Conservation (phyloP, 495 filamentous ascomycete species). For the Barbatosphaeria neglecta region DNA sequence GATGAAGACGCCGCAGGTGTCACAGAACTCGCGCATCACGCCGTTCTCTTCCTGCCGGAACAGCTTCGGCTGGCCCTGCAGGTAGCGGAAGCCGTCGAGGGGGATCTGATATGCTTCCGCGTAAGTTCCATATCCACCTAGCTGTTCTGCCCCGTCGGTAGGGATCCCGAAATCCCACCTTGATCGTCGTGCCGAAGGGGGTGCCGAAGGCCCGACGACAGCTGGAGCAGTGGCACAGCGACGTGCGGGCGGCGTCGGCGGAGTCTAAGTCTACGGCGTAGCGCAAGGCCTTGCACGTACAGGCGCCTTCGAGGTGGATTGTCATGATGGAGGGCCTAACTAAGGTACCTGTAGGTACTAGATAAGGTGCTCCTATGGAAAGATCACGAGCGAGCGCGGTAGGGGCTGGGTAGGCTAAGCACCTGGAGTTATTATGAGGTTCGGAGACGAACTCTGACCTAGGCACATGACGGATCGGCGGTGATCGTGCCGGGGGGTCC, state of each 20-base stretch:
- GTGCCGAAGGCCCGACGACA: slow-evolving; percentile 54
- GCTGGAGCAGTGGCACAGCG: slow-evolving; percentile 53
- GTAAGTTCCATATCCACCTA: too few relatives aligned
- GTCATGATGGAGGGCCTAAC: slow-evolving; percentile 2
- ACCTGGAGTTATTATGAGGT: too few relatives aligned
- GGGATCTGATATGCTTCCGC: background rate
- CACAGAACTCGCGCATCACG: slow-evolving; percentile 47
- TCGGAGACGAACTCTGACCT: too few relatives aligned
- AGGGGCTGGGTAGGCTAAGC: too few relatives aligned
- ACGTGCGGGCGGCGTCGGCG: slow-evolving; percentile 40
- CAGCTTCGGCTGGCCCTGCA: slow-evolving; percentile 8
- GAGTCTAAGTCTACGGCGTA: slow-evolving; percentile 11
- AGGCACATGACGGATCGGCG: background rate
- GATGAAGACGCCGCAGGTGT: slow-evolving; percentile 48
- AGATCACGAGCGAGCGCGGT: too few relatives aligned
- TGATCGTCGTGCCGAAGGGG: slow-evolving; percentile 53
- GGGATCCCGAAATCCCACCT: too few relatives aligned
- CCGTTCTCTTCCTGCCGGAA: slow-evolving; percentile 17
- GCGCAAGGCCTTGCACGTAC: slow-evolving; percentile 9
- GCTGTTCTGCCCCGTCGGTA: too few relatives aligned
- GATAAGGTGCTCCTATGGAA: too few relatives aligned
- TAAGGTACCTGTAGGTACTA: too few relatives aligned
- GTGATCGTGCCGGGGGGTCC: too few relatives aligned
- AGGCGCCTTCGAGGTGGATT: slow-evolving; percentile 9
- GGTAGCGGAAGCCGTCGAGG: slow-evolving; percentile 8